Percentiles rank a stretch among this genome's conserved stretches.
phyloP scores from a whole-genome alignment of 371 early-diverging fungal species.

The Gilbertella persicaria region DNA sequence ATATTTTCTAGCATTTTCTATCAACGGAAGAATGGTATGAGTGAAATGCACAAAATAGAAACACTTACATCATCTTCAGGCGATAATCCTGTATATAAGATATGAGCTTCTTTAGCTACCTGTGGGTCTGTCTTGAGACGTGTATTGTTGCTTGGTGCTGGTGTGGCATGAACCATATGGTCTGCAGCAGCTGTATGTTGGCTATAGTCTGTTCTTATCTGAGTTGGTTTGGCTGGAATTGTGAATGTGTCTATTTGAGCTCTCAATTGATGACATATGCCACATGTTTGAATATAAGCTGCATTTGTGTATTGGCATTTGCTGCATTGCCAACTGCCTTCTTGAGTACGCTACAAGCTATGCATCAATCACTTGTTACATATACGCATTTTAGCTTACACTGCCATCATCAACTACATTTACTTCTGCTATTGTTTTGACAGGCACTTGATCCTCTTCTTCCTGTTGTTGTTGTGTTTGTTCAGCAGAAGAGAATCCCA shows the following conservation, averaged over 20 bases:
- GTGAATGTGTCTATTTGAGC: background rate
- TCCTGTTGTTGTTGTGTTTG: background rate
- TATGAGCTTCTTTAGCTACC: conserved; percentile 8
- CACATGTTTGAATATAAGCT: conserved; percentile 13
- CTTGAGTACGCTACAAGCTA: background rate
- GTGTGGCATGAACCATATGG: background rate
- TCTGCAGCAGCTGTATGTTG: background rate
- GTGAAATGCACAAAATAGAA: background rate
- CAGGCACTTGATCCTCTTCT: background rate
- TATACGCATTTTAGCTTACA: background rate
- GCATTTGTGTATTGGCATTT: conserved; percentile 14
- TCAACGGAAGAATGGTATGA: background rate
- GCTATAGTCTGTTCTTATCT: background rate
- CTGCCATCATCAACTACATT: background rate
- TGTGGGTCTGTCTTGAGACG: background rate
- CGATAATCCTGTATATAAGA: conserved; percentile 12
- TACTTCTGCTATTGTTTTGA: background rate
- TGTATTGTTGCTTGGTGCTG: background rate
- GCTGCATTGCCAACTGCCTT: conserved; percentile 17
- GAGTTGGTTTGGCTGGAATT: background rate
- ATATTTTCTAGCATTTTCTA: conserved; percentile 11
- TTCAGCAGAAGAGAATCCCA: background rate
- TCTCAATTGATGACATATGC: conserved; percentile 13
- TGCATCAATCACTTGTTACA: too few relatives aligned
- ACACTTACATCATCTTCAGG: conserved; percentile 15